Conservation (phyloP, 2,329 filamentous ascomycete species). For the Triangularia setosa region DNA sequence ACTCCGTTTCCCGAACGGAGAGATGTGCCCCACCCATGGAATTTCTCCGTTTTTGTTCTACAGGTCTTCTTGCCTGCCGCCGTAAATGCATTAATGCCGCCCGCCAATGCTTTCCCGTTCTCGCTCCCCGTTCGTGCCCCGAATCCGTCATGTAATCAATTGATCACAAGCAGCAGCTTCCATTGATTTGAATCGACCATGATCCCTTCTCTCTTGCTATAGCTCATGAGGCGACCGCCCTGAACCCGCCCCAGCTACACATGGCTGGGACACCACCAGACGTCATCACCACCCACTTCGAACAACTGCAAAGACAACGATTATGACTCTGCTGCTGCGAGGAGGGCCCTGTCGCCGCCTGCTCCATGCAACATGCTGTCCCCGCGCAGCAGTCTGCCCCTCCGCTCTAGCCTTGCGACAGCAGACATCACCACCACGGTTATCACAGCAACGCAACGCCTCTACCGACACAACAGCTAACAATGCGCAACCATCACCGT, state of each 20-base stretch:
- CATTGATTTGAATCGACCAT: neutral
- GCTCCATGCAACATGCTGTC: conserved; percentile 10
- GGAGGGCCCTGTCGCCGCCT: conserved; percentile 16
- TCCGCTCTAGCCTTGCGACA: neutral
- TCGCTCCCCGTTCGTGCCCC: neutral
- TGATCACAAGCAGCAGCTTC: neutral
- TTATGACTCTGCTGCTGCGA: conserved; percentile 21
- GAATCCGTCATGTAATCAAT: neutral
- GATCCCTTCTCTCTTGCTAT: neutral
- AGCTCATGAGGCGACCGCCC: conserved; percentile 16
- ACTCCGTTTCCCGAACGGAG: neutral
- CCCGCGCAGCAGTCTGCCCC: conserved; percentile 4
- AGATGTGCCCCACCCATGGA: neutral
- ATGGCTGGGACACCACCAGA: conserved; percentile 15
- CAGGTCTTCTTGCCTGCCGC: neutral
- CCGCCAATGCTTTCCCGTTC: neutral
- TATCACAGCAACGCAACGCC: conserved; percentile 17
- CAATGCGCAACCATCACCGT: conserved; percentile 1
- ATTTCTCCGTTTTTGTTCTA: conserved; percentile 5
- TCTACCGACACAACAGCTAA: conserved; percentile 8
- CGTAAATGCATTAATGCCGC: too few relatives aligned
- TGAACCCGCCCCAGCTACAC: conserved; percentile 16
- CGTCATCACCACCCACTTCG: neutral
- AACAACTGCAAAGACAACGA: conserved; percentile 6
- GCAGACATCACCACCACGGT: conserved; percentile 5